phyloP scores from a whole-genome alignment of 2,329 filamentous ascomycete genomes.

The Xylariaceae sp. region DNA sequence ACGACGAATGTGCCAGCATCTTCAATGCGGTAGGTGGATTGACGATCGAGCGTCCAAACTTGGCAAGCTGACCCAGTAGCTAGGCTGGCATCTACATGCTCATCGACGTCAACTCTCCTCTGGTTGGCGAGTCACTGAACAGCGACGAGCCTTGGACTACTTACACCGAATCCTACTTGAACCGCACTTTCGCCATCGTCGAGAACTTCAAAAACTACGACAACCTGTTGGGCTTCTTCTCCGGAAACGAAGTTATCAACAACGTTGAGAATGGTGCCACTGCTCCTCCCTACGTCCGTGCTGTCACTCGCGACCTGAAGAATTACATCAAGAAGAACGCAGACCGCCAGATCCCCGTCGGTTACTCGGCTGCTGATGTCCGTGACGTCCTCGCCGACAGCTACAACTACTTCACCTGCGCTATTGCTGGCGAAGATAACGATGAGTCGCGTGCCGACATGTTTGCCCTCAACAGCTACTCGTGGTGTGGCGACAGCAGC shows the following conservation, averaged over 20 bases:
- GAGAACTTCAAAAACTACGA: constrained; percentile 65
- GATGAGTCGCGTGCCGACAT: constrained; percentile 66
- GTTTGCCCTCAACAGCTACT: constrained; percentile 76
- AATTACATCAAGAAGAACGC: constrained; percentile 72
- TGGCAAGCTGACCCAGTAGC: neutral
- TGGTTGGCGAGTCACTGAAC: constrained; percentile 54
- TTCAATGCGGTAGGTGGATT: constrained; percentile 53
- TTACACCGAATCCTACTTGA: constrained; percentile 58
- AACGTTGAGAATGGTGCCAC: constrained; percentile 54
- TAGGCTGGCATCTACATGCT: constrained; percentile 63
- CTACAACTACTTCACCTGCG: constrained; percentile 73
- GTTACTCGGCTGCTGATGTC: constrained; percentile 79
- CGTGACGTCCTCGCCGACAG: constrained; percentile 68
- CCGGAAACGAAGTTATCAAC: constrained; percentile 76
- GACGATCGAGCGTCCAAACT: neutral
- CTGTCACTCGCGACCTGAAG: constrained; percentile 75
- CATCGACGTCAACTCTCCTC: constrained; percentile 64
- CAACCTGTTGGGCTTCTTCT: constrained; percentile 70
- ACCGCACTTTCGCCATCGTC: constrained; percentile 63
- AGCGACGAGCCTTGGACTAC: constrained; percentile 53
- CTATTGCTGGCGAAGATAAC: constrained; percentile 46
- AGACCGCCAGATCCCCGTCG: constrained; percentile 67
- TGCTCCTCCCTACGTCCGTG: constrained; percentile 68
- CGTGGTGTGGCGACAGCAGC: constrained; percentile 65
- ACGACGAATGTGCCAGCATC: constrained; percentile 63